A percentile compares a stretch with the other conserved stretches of the same genome.
Evolutionary conservation across 257 asterid species (phyloP).

Genomic region (Solanum okadae): DNA sequence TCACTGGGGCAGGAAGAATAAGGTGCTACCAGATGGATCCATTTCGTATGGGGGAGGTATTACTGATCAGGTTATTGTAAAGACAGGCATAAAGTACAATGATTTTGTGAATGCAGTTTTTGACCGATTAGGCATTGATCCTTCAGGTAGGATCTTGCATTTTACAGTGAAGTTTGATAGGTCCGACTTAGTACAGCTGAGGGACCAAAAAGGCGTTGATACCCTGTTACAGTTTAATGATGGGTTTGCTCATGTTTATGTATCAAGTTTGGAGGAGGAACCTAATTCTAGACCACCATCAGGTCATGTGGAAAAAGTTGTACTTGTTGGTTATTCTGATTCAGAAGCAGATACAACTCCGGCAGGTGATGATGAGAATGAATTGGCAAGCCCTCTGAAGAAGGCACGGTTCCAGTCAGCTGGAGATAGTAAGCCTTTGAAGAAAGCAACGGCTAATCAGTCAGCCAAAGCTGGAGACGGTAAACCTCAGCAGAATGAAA

Average conservation of each 20-base stretch:
- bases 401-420: constrained; percentile 20
- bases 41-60: not conserved
- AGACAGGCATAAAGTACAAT: not conserved
- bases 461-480: constrained; percentile 6
- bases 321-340: constrained; percentile 29
- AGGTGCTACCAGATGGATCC: not conserved
- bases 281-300: not conserved
- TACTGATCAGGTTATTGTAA: not conserved
- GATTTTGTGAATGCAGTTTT: not conserved
- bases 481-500: constrained; percentile 10
- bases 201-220: not conserved
- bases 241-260: not conserved
- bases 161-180: not conserved
- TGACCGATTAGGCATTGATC: not conserved
- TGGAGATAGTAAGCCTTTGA: constrained; percentile 11
- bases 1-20: not conserved
- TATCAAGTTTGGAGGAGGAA: not conserved
- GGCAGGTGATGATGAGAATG: constrained; percentile 21
- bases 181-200: not conserved
- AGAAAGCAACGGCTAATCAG: constrained; percentile 16
- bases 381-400: constrained; percentile 21
- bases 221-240: not conserved
- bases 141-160: not conserved
- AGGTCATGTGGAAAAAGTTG: constrained; percentile 6
- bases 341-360: constrained; percentile 12